A percentile compares a stretch with the other conserved stretches of the same genome.
Conservation (phyloP, 139 green algal genomes). For the Limnomonas spitsbergensis region DNA sequence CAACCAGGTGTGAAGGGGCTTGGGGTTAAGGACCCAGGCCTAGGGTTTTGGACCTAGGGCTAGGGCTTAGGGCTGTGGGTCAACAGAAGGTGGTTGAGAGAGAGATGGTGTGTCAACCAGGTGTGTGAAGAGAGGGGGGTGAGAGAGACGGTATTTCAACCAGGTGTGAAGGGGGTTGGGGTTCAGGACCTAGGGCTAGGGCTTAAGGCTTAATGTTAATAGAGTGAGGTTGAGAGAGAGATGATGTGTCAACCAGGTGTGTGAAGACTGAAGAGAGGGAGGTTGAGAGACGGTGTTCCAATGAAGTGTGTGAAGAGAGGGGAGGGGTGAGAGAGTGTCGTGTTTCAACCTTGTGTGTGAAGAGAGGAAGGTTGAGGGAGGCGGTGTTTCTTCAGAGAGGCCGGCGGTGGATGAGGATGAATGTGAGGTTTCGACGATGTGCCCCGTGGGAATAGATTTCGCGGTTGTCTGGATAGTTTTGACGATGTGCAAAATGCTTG, state of each 20-base stretch:
- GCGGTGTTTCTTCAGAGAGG: too few species aligned
- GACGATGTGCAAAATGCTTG: too few species aligned
- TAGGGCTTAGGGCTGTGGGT: background rate
- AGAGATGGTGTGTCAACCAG: background rate
- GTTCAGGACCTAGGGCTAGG: background rate
- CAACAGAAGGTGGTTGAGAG: background rate
- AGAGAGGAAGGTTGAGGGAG: too few species aligned
- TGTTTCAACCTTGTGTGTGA: too few species aligned
- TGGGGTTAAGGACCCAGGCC: background rate
- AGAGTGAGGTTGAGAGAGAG: background rate
- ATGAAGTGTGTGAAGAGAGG: slow-evolving; percentile 80
- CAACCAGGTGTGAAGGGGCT: slow-evolving; percentile 94
- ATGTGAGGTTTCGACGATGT: too few species aligned
- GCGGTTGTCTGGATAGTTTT: too few species aligned
- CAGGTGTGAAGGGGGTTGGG: slow-evolving; percentile 65
- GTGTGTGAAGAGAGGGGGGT: slow-evolving; percentile 83
- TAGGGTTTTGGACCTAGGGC: background rate
- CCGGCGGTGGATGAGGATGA: too few species aligned
- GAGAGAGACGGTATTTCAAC: slow-evolving; percentile 96
- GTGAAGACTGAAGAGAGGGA: slow-evolving; percentile 90
- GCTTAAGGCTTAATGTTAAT: background rate
- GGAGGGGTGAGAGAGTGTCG: too few species aligned
- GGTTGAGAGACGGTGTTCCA: slow-evolving; percentile 97
- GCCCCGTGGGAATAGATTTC: too few species aligned
- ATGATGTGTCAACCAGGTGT: background rate